These are phyloP conservation scores for Pulveroboletus sp. DNA, from an alignment of 768 basidiomycete genomes.

Conservation along the genomic window DNA sequence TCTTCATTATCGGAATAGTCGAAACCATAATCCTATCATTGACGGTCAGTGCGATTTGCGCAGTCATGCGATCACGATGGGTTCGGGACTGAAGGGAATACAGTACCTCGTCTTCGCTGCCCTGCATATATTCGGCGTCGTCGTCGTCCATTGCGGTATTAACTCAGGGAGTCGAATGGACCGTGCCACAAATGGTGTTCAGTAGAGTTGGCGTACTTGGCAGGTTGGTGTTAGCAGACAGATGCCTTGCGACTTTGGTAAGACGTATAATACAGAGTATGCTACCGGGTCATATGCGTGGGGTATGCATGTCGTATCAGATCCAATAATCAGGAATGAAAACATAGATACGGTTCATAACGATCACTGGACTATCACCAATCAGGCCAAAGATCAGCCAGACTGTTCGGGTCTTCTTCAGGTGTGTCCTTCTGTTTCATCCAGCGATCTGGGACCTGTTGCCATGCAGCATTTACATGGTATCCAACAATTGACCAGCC, in stretches of 20 bases:
- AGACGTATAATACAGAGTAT: conserved; percentile 16
- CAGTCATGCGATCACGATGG: not conserved
- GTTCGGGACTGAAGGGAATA: conserved; percentile 7
- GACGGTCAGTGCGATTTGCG: conserved; percentile 3
- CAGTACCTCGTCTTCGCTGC: conserved; percentile 76
- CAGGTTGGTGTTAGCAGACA: not conserved
- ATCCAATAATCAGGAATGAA: conserved; percentile 15
- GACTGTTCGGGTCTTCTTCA: conserved; percentile 62
- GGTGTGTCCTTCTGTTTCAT: conserved; percentile 80
- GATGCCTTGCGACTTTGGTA: not conserved
- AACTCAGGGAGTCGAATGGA: conserved; percentile 1
- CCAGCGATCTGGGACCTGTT: conserved; percentile 83
- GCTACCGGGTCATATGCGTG: conserved; percentile 25
- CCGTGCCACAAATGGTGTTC: not conserved
- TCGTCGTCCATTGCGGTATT: conserved; percentile 73
- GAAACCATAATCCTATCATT: conserved; percentile 82
- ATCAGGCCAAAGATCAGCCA: conserved; percentile 60
- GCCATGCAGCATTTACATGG: not conserved
- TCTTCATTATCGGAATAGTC: conserved; percentile 93
- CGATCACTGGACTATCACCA: conserved; percentile 35
- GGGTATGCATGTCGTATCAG: conserved; percentile 17
- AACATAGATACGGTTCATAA: not conserved
- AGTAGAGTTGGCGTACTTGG: conserved; percentile 2
- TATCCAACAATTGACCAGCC: not conserved
- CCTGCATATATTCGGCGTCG: conserved; percentile 93